Base-by-base conservation (phyloP, 345 rosid genomes). In the Syzygium aromaticum region DNA sequence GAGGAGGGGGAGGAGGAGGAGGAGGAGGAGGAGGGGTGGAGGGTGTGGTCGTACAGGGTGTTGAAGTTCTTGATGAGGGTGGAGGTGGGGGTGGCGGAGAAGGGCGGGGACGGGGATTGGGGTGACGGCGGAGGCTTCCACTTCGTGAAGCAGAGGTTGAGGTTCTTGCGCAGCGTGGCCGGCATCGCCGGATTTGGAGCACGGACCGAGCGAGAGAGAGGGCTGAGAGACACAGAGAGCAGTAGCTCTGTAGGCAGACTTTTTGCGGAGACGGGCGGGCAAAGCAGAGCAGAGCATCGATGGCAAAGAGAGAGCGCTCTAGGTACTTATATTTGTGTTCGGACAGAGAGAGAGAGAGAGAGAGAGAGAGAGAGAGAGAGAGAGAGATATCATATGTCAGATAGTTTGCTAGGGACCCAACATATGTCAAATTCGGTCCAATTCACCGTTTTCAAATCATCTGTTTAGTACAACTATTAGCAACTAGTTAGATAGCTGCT, bases 121-220 rank as follows among this genome's bases (percentile, higher is more conserved):
- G 88, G 86, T 22, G 85, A 54, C 13, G 93, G 46, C 53, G 94
- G 94, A 5, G 88, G 89, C 87, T 84, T 91, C 85, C 88, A 89
- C 87, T 89, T 90, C n/a, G 91, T 88, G 93, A 95, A 95, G 92
- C 96, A 93, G 46, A 92, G 89, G 86, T 89, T 91, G 38, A 95
- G 94, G 84, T 94, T 94, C 88, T 87, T 95, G 8, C 89, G 87
- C 1, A 91, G 59, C 11, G 90, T 82, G 87, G 52, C 87, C 49
- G 53, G 54, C 49, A 87, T 86, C 3, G 92, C 91, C 4, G 86
- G 85, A 80, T 86, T 86, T 86, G n/a, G 14, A 12, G 28, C 46
- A 28, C 12, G 30, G 16, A 51, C 52, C 52, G 59, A 51, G 27
- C 25, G 54, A 54, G 53, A 52, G 53, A 52, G 53, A 52, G 33